Evolutionary conservation across 306 rosid genomes (phyloP).

Genomic region (Oxytropis ochrocephala): DNA sequence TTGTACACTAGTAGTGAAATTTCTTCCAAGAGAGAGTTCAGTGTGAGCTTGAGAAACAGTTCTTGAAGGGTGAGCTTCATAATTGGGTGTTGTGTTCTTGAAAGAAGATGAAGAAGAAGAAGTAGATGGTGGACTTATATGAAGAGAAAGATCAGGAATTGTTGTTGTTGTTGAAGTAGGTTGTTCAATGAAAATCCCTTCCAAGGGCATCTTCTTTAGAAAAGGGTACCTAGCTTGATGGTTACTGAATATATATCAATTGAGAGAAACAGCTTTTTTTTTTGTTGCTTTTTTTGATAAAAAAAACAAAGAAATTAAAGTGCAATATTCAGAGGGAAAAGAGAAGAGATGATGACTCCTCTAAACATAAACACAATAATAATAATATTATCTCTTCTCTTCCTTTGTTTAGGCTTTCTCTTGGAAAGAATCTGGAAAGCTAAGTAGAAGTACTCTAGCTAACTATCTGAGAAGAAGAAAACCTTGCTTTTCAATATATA

Average conservation of each 20-base stretch:
- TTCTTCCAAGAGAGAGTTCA: slow-evolving; percentile 68
- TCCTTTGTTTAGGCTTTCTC: slow-evolving; percentile 1
- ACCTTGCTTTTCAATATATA: neutral
- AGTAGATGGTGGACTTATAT: slow-evolving; percentile 65
- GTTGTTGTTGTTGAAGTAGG: slow-evolving; percentile 45
- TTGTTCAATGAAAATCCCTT: slow-evolving; percentile 74
- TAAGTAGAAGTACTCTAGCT: slow-evolving; percentile 7
- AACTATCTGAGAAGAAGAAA: slow-evolving; percentile 19
- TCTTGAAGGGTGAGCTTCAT: slow-evolving; percentile 15
- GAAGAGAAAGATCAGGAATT: slow-evolving; percentile 92
- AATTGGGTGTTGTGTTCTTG: slow-evolving; percentile 6
- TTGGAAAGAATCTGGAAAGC: slow-evolving; percentile 36
- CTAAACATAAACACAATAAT: neutral
- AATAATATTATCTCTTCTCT: neutral
- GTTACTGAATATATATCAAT: slow-evolving; percentile 1
- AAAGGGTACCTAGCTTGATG: neutral
- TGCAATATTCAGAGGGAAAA: slow-evolving; percentile 27
- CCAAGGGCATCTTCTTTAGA: slow-evolving; percentile 77
- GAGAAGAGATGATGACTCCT: too few species aligned
- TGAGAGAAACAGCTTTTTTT: neutral
- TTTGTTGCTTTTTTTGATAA: too few species aligned
- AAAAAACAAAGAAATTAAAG: slow-evolving; percentile 22
- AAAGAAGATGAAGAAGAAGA: slow-evolving; percentile 36
- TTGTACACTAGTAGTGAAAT: slow-evolving; percentile 9
- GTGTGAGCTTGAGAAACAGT: slow-evolving; percentile 38